Evolutionary conservation across 2,329 filamentous ascomycete species (phyloP).

Genomic region (Penicillium sp.): DNA sequence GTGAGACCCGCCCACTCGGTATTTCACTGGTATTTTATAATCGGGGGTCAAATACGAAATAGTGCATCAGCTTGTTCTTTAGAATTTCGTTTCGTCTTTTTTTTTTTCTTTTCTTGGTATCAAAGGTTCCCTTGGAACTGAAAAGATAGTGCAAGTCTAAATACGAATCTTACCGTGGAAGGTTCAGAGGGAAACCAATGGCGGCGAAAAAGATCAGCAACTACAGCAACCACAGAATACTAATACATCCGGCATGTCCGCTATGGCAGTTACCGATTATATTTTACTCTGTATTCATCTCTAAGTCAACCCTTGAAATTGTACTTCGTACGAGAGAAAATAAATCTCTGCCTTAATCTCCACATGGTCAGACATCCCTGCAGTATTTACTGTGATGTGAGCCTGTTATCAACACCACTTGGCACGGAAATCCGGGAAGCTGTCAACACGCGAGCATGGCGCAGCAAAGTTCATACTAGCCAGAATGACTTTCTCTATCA

Average conservation of each 20-base stretch:
- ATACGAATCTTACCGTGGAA: neutral
- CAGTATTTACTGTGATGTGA: neutral
- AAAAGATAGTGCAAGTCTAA: neutral
- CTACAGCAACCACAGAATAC: neutral
- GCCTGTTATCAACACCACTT: neutral
- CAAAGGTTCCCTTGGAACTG: neutral
- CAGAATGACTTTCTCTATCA: neutral
- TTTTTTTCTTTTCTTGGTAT: no score
- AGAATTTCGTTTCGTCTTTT: neutral
- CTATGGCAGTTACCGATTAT: no score
- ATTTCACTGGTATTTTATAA: neutral
- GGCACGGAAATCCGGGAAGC: neutral
- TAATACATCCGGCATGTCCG: neutral
- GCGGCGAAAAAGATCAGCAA: neutral
- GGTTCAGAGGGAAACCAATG: neutral
- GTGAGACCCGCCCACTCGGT: neutral
- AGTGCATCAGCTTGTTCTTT: no score
- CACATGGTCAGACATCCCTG: neutral
- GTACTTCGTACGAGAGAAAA: neutral
- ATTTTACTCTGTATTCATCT: neutral
- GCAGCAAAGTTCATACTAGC: neutral
- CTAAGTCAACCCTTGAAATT: neutral
- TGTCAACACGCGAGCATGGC: neutral
- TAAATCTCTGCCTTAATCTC: neutral
- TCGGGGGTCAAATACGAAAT: neutral